phyloP scores from a whole-genome alignment of 768 basidiomycete genomes.

The Serendipita sp. region DNA sequence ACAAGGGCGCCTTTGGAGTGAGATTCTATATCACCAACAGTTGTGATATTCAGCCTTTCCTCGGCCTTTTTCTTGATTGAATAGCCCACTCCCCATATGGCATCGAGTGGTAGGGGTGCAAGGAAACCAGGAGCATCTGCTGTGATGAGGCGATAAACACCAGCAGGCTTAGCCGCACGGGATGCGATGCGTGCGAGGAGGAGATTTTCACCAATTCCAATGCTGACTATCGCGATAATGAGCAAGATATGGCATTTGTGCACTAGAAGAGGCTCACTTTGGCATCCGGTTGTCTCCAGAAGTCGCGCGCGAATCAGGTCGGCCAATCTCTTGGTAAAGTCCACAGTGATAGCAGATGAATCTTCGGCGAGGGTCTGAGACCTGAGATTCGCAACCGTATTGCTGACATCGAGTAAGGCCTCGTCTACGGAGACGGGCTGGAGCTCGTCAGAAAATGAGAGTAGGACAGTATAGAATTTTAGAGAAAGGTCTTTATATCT shows the following conservation, averaged over 20 bases:
- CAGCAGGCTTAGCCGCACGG: constrained; percentile 79
- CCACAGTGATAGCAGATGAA: constrained; percentile 18
- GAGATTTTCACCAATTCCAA: constrained; percentile 85
- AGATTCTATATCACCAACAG: constrained; percentile 48
- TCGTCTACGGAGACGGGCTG: constrained; percentile 96
- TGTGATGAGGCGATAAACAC: constrained; percentile 56
- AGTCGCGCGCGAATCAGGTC: constrained; percentile 69
- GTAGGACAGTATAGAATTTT: constrained; percentile 83
- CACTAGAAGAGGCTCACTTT: constrained; percentile 37
- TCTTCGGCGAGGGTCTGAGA: constrained; percentile 11
- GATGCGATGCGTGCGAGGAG: constrained; percentile 88
- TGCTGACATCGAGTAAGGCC: constrained; percentile 79
- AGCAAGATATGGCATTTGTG: background rate
- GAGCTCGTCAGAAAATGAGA: constrained; percentile 77
- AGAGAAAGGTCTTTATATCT: constrained; percentile 78
- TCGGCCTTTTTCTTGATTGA: constrained; percentile 61
- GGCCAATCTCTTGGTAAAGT: constrained; percentile 65
- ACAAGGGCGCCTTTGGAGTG: constrained; percentile 52
- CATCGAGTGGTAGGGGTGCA: constrained; percentile 54
- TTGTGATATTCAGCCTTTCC: constrained; percentile 60
- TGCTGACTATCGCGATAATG: constrained; percentile 43
- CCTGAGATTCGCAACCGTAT: constrained; percentile 29
- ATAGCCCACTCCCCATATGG: constrained; percentile 77
- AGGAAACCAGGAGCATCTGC: constrained; percentile 40
- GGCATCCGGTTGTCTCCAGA: constrained; percentile 64